Base-by-base conservation (phyloP, 2,329 filamentous ascomycete genomes). In the Fusarium vanettenii region DNA sequence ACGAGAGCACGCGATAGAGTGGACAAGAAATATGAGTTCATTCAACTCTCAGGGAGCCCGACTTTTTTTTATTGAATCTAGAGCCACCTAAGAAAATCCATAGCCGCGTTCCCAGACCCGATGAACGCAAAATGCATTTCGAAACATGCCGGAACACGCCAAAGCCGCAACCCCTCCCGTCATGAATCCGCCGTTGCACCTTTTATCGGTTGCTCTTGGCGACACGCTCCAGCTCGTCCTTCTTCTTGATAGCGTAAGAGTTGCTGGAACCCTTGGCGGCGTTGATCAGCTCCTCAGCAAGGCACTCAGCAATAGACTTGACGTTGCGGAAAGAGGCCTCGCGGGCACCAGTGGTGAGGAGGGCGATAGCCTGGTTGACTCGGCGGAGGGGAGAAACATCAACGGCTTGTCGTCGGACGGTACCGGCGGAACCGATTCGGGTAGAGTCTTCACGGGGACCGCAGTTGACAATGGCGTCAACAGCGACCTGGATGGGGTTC, bases 241-340 rank as follows among this genome's bases (percentile, higher is more conserved):
- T 99, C 95, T 99, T 99, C 95, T 99, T 99, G 93, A 99, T 99
- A 84, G 97, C 97, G 88, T 98, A 99, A 81, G 95, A 98, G 95
- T 99, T 99, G 90, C 94, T 97, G 93, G 94, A 97, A 85, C 97
- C 97, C 95, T 99, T 99, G 88, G 97, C 97, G 86, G 97, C 97
- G 92, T 99, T 99, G 93, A 99, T 98, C 87, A 99, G 92, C 93
- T 99, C 97, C 90, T 99, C 97, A 86, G 97, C 97, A 84, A 99
- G 90, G 91, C 97, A 98, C 92, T 99, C 97, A 84, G 97, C 95
- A 86, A 99, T 97, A 85, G 93, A 95, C 95, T 99, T 99, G 92
- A 99, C 93, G 92, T 99, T 99, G 88, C 97, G 94, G 96, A 99
- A 99, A 83, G 96, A 92, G 81, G 97, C 95, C 92, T 99, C 97